These are phyloP conservation scores for Scutellaria barbata DNA, from an alignment of 257 asterid species.

Conservation along the genomic window DNA sequence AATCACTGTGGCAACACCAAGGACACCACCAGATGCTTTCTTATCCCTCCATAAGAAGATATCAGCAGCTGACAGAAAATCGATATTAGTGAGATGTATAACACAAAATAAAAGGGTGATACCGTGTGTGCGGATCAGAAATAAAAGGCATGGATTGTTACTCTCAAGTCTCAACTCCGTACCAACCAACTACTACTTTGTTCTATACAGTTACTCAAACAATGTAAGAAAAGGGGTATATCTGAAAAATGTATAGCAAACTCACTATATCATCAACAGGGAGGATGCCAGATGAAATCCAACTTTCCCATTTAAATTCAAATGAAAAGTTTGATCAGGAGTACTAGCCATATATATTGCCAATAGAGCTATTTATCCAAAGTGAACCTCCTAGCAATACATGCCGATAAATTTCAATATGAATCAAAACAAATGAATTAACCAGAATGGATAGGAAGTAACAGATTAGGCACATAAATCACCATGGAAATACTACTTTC, in stretches of 20 bases:
- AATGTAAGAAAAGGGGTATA: not conserved
- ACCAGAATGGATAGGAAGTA: conserved; percentile 11
- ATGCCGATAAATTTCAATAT: conserved; percentile 16
- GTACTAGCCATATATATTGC: not conserved
- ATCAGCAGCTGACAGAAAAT: conserved; percentile 71
- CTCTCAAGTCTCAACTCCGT: not conserved
- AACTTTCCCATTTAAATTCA: not conserved
- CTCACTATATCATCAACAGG: not conserved
- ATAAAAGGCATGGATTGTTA: not conserved
- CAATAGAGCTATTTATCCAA: conserved; percentile 1
- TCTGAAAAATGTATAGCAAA: not conserved
- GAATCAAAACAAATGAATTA: conserved; percentile 8
- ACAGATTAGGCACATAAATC: conserved; percentile 27
- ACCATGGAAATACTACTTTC: conserved; percentile 18
- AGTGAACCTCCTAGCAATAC: not conserved
- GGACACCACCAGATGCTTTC: conserved; percentile 73
- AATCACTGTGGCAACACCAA: conserved; percentile 75
- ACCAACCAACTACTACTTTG: not conserved
- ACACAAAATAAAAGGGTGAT: not conserved
- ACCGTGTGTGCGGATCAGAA: not conserved
- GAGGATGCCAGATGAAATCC: not conserved
- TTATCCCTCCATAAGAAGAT: conserved; percentile 84
- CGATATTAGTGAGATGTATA: conserved; percentile 24
- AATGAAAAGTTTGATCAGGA: not conserved
- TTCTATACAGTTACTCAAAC: not conserved